phyloP scores from a whole-genome alignment of 2,329 filamentous ascomycete genomes.

The Canariomyces notabilis region DNA sequence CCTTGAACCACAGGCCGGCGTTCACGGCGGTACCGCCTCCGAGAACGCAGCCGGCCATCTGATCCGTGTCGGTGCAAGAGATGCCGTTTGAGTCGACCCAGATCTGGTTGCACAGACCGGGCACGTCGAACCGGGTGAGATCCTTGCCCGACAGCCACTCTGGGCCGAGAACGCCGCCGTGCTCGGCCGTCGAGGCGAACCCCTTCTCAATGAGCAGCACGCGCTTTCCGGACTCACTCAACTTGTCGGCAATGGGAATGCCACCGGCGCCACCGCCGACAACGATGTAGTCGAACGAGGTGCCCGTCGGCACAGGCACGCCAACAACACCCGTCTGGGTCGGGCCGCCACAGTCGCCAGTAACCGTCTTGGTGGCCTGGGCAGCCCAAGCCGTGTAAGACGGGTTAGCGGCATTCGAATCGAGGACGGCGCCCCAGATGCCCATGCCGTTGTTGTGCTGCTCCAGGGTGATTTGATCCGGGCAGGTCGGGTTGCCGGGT shows the following conservation, averaged over 20 bases:
- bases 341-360: constrained; percentile 24
- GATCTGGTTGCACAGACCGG: constrained; percentile 62
- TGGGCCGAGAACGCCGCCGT: constrained; percentile 53
- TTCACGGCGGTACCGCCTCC: constrained; percentile 59
- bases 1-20: constrained; percentile 60
- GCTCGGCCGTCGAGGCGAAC: constrained; percentile 52
- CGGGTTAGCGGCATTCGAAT: constrained; percentile 28
- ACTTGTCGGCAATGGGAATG: constrained; percentile 53
- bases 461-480: constrained; percentile 26
- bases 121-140: constrained; percentile 60
- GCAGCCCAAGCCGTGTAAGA: constrained; percentile 31
- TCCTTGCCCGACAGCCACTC: constrained; percentile 53
- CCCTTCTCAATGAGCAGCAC: constrained; percentile 54
- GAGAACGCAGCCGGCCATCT: constrained; percentile 63
- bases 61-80: constrained; percentile 58
- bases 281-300: constrained; percentile 57
- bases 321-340: constrained; percentile 26
- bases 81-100: constrained; percentile 56
- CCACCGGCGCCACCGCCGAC: constrained; percentile 57
- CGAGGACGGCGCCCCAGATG: constrained; percentile 28
- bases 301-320: constrained; percentile 33
- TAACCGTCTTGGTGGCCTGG: constrained; percentile 30
- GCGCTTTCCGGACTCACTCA: constrained; percentile 55
- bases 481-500: constrained; percentile 32
- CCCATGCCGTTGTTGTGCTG: constrained; percentile 33